Base-by-base conservation (phyloP, 345 rosid genomes). In the Ceriops decandra region DNA sequence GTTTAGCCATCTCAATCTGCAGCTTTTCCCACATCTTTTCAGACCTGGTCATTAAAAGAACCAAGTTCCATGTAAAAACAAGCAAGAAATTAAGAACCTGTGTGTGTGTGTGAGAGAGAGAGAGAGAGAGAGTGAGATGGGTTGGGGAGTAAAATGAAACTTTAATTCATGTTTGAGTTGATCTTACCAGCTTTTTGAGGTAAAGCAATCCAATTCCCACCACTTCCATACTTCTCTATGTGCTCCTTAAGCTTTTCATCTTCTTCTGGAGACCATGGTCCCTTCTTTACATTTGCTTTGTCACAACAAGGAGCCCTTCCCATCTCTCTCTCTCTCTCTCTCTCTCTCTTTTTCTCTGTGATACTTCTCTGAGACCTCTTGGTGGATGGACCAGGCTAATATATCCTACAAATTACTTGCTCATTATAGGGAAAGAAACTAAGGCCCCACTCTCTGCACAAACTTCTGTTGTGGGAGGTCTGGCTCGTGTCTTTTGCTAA, bases 301-400 rank as follows among this genome's bases (percentile, higher is more conserved):
- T 93, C 98, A 75, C 97, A 93, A 60, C 98, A 93, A 72, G 98
- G 97, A 84, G 97, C 97, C 59, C 98, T 86, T 26, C 98, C 98
- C 97, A 93, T 93, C 72, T 80, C 64, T 72, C 73, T 70, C 38
- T 66, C 59, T 65, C 62, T 32, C 59, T 60, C 51, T 69, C 16
- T 71, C 65, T 62, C 61, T 60, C 62, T 79, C 64, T 68, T 57
- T 78, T 60, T 68, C 31, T 72, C 69, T 77, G 20, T 57, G 49
- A 42, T 42, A 0, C 16, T 58, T 58, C 57, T 64, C 28, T 56
- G 28, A 56, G 59, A 63, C 57, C 64, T 66, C 63, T 76, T 71
- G 46, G 46, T 27, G 17, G 26, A 24, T 56, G 59, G 31, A 56
- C 30, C 28, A 8, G 58, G 30, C 31, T 24, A 42, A 42, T 42